Base-by-base conservation (phyloP, 1,284 basidiomycete species). In the Polyporus tsugae region DNA sequence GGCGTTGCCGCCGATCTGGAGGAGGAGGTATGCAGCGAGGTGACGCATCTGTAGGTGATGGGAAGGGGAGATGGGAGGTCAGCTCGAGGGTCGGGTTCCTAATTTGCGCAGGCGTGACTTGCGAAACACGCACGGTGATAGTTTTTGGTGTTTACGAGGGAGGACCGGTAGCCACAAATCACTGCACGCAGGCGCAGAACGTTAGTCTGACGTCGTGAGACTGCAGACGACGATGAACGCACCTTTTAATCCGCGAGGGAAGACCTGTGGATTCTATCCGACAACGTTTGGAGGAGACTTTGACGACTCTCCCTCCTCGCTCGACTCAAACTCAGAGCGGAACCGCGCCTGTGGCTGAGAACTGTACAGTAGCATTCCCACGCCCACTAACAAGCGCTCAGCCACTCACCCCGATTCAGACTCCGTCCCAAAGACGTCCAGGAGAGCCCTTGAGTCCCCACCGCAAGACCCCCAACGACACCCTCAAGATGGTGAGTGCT, bases 1-100 rank as follows among this genome's bases (percentile, higher is more conserved):
- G 78, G 89, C 82, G 82, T 99, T 98, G 74, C 98, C 98, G 77
- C 96, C 98, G 81, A 92, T 89, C 83, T 95, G 93, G 85, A 99
- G 95, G 82, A 99, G 95, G 75, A 99, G 91, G 89, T 98, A 99
- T 76, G 95, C 96, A 86, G 97, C 97, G 85, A 99, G 88, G 85
- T 97, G 88, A 88, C 95, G 95, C 96, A 98, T 97, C 93, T 95
- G 64, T 15, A 49, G n/a, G 19, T 53, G 75, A 76, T 0, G 36
- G 66, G 75, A 61, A 35, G 22, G 19, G 1, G n/a, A n/a, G 58
- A n/a, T 13, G n/a, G 35, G 39, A 33, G 7, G 35, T 49, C 22
- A 55, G 67, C 55, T 70, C 60, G 68, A 10, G 57, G 80, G 39
- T 38, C 46, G 9, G 46, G 6, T 49, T 25, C 3, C 9, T 22